These are phyloP conservation scores for Musa itinerans DNA, from an alignment of 176 grass and related monocot genomes.

Conservation along the genomic window DNA sequence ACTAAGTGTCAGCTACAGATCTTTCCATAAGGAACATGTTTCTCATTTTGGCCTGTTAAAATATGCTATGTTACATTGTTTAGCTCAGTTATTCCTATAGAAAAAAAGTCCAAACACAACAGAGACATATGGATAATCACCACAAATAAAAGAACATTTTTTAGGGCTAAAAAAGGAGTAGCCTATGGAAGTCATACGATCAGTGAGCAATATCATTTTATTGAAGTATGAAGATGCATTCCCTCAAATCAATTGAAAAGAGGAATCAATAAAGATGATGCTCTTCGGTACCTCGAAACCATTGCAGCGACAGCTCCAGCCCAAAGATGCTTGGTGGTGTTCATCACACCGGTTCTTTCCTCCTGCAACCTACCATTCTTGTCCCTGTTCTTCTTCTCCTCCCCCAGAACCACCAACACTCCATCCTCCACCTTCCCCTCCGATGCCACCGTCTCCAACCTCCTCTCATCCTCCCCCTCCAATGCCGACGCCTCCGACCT, in stretches of 20 bases:
- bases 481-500: slow-evolving; percentile 19
- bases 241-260: background rate
- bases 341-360: slow-evolving; percentile 58
- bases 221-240: background rate
- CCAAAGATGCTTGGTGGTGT: slow-evolving; percentile 86
- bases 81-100: no score
- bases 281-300: slow-evolving; percentile 61
- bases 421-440: slow-evolving; percentile 4
- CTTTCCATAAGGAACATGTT: no score
- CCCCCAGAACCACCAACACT: slow-evolving; percentile 1
- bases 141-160: no score
- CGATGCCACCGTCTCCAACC: background rate
- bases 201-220: no score
- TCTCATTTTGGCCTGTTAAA: no score
- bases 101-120: no score
- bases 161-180: no score
- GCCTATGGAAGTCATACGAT: no score
- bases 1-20: no score
- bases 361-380: slow-evolving; percentile 17
- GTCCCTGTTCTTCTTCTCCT: slow-evolving; percentile 19
- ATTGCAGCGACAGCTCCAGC: slow-evolving; percentile 85
- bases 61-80: no score
- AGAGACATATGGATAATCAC: no score
- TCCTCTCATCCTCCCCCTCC: slow-evolving; percentile 28
- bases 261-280: background rate